Evolutionary conservation across 2,329 filamentous ascomycete species (phyloP).

Genomic region (Aureobasidium sp.): DNA sequence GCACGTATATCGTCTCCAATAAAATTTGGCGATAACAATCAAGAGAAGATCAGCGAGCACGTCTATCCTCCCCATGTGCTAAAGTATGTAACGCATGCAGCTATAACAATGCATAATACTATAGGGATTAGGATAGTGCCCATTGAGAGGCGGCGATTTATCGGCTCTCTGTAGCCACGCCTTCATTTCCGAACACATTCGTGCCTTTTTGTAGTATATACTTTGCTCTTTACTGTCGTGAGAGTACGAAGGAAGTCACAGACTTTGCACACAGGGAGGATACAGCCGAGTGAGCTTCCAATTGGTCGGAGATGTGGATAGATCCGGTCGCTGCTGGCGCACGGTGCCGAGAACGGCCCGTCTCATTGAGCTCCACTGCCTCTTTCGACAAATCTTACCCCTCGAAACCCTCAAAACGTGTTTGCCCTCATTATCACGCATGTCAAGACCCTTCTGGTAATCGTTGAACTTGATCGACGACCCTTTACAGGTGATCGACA

Average conservation of each 20-base stretch:
- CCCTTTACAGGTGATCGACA: background rate
- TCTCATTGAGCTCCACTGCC: background rate
- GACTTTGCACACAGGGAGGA: no score
- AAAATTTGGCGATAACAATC: background rate
- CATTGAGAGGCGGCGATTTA: no score
- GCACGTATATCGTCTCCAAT: background rate
- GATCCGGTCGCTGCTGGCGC: background rate
- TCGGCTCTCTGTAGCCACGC: no score
- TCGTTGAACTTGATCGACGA: background rate
- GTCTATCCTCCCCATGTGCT: no score
- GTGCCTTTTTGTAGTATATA: no score
- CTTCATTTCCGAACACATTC: no score
- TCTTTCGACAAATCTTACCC: background rate
- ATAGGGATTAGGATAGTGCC: no score
- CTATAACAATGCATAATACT: no score
- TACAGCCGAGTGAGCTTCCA: background rate
- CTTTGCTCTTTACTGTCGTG: no score
- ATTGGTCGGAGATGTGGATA: background rate
- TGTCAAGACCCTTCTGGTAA: background rate
- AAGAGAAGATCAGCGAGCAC: no score
- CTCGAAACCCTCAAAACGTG: background rate
- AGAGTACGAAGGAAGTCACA: no score
- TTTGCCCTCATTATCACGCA: background rate
- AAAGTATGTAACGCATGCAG: no score
- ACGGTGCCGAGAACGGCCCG: background rate